These are phyloP conservation scores for Solanum megistacrolobum DNA, from an alignment of 257 asterid genomes.

Conservation along the genomic window DNA sequence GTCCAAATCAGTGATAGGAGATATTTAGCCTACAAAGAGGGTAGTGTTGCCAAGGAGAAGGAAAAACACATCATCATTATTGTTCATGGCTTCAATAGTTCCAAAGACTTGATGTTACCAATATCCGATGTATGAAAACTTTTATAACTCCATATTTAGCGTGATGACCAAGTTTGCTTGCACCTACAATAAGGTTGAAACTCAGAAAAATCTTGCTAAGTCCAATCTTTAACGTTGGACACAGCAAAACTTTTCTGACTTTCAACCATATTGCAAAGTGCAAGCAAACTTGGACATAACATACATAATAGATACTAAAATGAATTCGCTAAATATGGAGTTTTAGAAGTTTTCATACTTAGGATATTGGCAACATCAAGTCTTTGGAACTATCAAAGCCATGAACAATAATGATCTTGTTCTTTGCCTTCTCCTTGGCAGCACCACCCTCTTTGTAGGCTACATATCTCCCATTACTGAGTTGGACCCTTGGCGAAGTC, in stretches of 20 bases:
- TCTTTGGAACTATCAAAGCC: conserved; percentile 69
- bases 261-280: background rate
- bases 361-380: conserved; percentile 35
- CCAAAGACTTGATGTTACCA: conserved; percentile 47
- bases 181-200: background rate
- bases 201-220: background rate
- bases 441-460: conserved; percentile 61
- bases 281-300: background rate
- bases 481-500: conserved; percentile 53
- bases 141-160: background rate
- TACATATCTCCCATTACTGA: conserved; percentile 64
- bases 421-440: conserved; percentile 43
- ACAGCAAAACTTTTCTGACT: background rate
- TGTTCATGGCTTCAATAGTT: conserved; percentile 56
- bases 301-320: background rate
- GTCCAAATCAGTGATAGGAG: conserved; percentile 59
- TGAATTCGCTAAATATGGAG: background rate
- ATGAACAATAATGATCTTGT: conserved; percentile 50
- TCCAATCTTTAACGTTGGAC: background rate
- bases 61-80: conserved; percentile 50
- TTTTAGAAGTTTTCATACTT: conserved; percentile 24
- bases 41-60: conserved; percentile 46
- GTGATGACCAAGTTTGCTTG: background rate
- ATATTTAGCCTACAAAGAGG: conserved; percentile 65
- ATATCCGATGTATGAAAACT: conserved; percentile 38